Base-by-base conservation (phyloP, 805 yeast genomes). In the Metschnikowia picachoensis region DNA sequence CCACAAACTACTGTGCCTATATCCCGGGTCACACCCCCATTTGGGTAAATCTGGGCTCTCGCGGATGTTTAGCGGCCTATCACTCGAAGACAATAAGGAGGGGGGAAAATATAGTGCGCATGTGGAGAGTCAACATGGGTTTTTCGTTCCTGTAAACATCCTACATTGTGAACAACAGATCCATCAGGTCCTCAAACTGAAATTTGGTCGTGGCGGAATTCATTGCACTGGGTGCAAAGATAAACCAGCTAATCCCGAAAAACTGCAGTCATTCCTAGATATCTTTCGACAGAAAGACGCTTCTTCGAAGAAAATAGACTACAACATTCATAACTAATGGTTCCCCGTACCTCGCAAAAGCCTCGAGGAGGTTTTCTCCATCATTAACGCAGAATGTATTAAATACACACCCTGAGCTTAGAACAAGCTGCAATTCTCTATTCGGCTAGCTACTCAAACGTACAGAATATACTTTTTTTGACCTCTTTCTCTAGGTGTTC, bases 401-500 rank as follows among this genome's bases (percentile, higher is more conserved):
- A 44, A 44, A 17, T 48, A 48, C 38, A 17, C 17, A n/a, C 48
- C 48, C 9, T 45, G 15, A 35, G 4, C 25, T 20, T 7, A 5
- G 25, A 20, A 20, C 25, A 20, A 20, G 25, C 25, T 20, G 25
- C 25, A 7, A 20, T 20, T 20, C 4, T 20, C 25, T 20, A 20
- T 20, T 20, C 25, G 25, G 7, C 25, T 20, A 20, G 25, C 25
- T 20, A 20, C 25, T 20, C 25, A 20, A 30, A 12, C 16, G 11
- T 25, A 14, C 29, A 43, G n/a, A 33, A 17, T 30, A 15, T 31
- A 20, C 25, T 20, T 20, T 20, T 20, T 20, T 20, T 20, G n/a
- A 32, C n/a, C 35, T 12, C 13, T 25, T 8, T 28, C 28, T n/a
- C 65, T 74, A 90, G 58, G 95, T 86, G 82, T 92, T 92, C 96